These are phyloP conservation scores for Cercospora berteroae DNA, from an alignment of 2,329 filamentous ascomycete genomes.

Conservation along the genomic window DNA sequence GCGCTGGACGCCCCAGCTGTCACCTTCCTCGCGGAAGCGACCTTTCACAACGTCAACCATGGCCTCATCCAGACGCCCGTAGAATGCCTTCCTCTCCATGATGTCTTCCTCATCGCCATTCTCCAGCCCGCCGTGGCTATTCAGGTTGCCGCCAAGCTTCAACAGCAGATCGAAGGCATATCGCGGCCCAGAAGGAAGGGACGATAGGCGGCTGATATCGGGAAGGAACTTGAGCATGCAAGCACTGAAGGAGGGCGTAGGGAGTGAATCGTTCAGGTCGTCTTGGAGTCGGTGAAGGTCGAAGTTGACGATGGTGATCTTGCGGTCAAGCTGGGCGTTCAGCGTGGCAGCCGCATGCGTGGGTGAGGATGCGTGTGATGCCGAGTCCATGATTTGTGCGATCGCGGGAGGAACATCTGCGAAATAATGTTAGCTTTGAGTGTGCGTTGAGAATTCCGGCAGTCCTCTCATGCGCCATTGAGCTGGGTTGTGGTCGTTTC, in stretches of 20 bases:
- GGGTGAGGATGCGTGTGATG: slow-evolving; percentile 39
- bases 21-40: slow-evolving; percentile 50
- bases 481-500: background rate
- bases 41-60: slow-evolving; percentile 55
- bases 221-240: slow-evolving; percentile 57
- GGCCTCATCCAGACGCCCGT: slow-evolving; percentile 48
- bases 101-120: slow-evolving; percentile 50
- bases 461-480: background rate
- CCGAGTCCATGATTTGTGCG: slow-evolving; percentile 53
- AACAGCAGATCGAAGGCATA: slow-evolving; percentile 55
- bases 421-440: background rate
- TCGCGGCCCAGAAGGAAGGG: slow-evolving; percentile 48
- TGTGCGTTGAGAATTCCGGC: background rate
- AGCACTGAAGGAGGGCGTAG: slow-evolving; percentile 52
- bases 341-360: slow-evolving; percentile 52
- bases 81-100: slow-evolving; percentile 51
- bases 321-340: slow-evolving; percentile 57
- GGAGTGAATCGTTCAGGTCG: slow-evolving; percentile 55
- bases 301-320: slow-evolving; percentile 58
- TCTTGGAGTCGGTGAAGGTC: slow-evolving; percentile 57
- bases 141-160: slow-evolving; percentile 56
- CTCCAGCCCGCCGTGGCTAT: slow-evolving; percentile 54
- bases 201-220: slow-evolving; percentile 52
- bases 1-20: slow-evolving; percentile 52
- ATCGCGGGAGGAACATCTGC: slow-evolving; percentile 53